Evolutionary conservation across 306 rosid genomes (phyloP), one percentile per base, ranked within the genome.

Genomic region (Canavalia ensiformis): DNA sequence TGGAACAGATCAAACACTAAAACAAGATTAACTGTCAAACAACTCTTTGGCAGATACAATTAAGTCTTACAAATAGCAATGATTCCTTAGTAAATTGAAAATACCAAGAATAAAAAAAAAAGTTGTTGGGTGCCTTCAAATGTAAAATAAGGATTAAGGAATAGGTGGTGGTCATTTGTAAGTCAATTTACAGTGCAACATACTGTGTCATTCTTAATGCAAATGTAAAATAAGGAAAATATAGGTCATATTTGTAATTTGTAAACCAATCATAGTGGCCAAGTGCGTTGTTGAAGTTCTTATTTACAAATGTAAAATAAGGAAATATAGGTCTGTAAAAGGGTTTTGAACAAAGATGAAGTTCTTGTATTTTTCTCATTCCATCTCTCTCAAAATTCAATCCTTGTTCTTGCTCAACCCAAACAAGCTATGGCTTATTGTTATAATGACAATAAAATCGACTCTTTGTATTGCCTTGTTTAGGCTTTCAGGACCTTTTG

Each of bases 161-260:
- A 81, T 71, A 55, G 69, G 49, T 54, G 54, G 39, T 6, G 54
- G 39, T 6, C 35, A 69, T 42, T 80, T 84, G 75, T 69, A 47
- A 29, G 68, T 62, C 49, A 54, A 60, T 9, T 34, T 68, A 29
- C n/a, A 56, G 69, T 52, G 82, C 29, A 63, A 79, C 28, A 34
- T 4, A 68, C 12, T 67, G 78, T 70, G 51, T 12, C 47, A 76
- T 75, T 80, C 70, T 66, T 75, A 52, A 44, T 54, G 41, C 83
- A 83, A 80, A 45, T 86, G 89, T 86, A 82, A 86, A 79, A 82
- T 82, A 86, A 76, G 47, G 66, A 68, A 18, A 31, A 75, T 62
- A 35, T 35, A 57, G 60, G 72, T 72, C 35, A 65, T 6, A 77
- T 28, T 55, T 84, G 87, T 84, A 79, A 77, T 67, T 65, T 84